Percentiles rank a stretch among this genome's conserved stretches.
Conservation (phyloP, 768 basidiomycete genomes). For the Rhizopogon vulgaris region DNA sequence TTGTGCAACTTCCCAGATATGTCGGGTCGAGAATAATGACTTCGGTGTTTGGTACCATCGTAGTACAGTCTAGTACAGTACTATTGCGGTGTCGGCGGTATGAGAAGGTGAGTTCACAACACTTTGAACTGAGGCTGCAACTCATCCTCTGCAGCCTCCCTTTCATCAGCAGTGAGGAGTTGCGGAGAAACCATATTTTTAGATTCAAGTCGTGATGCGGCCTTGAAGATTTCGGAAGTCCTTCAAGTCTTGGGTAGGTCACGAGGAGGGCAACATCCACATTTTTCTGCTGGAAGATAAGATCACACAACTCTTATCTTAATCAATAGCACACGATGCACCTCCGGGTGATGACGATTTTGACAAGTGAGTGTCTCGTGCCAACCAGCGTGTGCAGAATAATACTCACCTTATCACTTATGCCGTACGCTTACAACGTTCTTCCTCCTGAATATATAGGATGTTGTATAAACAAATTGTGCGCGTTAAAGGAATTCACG, state of each 20-base stretch:
- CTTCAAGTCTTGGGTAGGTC: neutral
- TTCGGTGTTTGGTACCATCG: no score
- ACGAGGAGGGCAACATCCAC: neutral
- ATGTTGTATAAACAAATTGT: neutral
- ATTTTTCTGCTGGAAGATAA: neutral
- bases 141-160: neutral
- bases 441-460: neutral
- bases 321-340: neutral
- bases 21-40: no score
- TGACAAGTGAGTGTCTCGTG: neutral
- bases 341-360: neutral
- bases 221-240: neutral
- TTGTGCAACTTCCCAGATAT: no score
- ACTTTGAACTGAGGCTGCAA: neutral
- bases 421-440: neutral
- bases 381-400: neutral
- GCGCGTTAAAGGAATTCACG: neutral
- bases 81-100: no score
- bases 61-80: no score
- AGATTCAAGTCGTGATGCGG: neutral
- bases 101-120: neutral
- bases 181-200: neutral
- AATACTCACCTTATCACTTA: constrained; percentile 1
- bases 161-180: neutral
- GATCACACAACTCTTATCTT: neutral